Evolutionary conservation across 805 yeast genomes (phyloP).

Genomic region (Saccharomyces paradoxus): DNA sequence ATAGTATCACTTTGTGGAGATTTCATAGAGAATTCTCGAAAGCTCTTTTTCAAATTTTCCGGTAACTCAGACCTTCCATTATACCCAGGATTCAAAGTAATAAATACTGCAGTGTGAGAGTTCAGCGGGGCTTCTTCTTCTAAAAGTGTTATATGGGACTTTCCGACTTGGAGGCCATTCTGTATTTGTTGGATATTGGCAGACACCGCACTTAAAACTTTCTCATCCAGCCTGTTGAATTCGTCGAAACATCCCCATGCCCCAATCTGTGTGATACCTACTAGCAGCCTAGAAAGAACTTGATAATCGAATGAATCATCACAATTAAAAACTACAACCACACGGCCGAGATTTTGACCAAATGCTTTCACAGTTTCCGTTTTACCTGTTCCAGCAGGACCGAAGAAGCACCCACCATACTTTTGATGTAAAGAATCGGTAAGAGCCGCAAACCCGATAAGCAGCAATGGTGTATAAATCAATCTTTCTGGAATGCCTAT

Average conservation of each 20-base stretch:
- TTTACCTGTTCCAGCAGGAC: constrained; percentile 97
- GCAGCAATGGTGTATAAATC: constrained; percentile 68
- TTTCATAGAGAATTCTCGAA: constrained; percentile 66
- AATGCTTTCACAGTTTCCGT: constrained; percentile 84
- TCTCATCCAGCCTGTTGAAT: constrained; percentile 69
- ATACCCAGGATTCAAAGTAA: constrained; percentile 88
- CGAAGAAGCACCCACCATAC: constrained; percentile 85
- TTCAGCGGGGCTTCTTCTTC: constrained; percentile 36
- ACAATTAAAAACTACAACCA: constrained; percentile 83
- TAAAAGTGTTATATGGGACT: constrained; percentile 32
- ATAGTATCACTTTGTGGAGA: constrained; percentile 63
- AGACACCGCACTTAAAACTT: constrained; percentile 75
- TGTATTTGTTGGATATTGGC: constrained; percentile 71
- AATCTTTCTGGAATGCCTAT: constrained; percentile 65
- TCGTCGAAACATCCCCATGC: constrained; percentile 97
- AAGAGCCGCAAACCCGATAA: constrained; percentile 57
- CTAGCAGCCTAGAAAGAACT: constrained; percentile 65
- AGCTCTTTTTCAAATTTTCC: constrained; percentile 72
- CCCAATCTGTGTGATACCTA: constrained; percentile 76
- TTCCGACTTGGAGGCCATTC: constrained; percentile 33
- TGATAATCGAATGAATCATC: constrained; percentile 81
- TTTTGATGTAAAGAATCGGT: constrained; percentile 64
- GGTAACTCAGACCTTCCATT: constrained; percentile 78
- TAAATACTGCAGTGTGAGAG: constrained; percentile 60
- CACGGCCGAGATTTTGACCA: constrained; percentile 69